Conservation (phyloP, 2,329 filamentous ascomycete species). For the Lasiodiplodia sp. region DNA sequence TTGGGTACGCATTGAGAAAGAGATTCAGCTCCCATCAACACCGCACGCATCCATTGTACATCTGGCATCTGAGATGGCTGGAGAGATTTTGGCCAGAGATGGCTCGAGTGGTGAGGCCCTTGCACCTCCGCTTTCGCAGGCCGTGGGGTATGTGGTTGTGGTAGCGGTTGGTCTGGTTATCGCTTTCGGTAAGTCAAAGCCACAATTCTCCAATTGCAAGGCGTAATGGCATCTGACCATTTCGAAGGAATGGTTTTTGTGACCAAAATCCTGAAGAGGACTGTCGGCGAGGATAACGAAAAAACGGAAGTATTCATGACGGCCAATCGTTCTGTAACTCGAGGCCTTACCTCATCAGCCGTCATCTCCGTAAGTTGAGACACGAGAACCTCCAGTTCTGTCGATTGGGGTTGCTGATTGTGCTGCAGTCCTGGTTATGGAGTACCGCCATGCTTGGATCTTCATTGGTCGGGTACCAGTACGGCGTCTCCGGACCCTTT, state of each 20-base stretch:
- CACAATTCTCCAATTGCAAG: neutral
- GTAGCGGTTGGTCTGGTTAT: constrained; percentile 52
- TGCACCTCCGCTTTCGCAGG: constrained; percentile 38
- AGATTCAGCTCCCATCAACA: neutral
- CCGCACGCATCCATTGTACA: neutral
- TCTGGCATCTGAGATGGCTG: neutral
- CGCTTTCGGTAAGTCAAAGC: constrained; percentile 43
- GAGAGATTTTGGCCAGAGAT: constrained; percentile 9
- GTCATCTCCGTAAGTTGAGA: constrained; percentile 46
- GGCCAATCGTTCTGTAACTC: constrained; percentile 60
- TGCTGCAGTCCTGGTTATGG: constrained; percentile 59
- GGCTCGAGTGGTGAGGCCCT: constrained; percentile 25
- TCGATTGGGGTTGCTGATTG: no score
- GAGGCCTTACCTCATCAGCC: constrained; percentile 61
- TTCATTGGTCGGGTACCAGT: constrained; percentile 60
- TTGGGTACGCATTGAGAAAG: neutral
- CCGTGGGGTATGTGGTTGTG: constrained; percentile 54
- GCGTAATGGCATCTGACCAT: neutral
- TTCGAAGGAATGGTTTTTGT: constrained; percentile 55
- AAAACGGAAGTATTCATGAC: constrained; percentile 66
- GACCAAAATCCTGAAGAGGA: constrained; percentile 57
- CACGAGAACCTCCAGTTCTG: no score
- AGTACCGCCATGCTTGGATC: constrained; percentile 61
- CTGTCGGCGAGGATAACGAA: constrained; percentile 56
- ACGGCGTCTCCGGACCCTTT: constrained; percentile 63